Conservation (phyloP, 192 early-diverging fungal genomes). For the Coemansia sp. region DNA sequence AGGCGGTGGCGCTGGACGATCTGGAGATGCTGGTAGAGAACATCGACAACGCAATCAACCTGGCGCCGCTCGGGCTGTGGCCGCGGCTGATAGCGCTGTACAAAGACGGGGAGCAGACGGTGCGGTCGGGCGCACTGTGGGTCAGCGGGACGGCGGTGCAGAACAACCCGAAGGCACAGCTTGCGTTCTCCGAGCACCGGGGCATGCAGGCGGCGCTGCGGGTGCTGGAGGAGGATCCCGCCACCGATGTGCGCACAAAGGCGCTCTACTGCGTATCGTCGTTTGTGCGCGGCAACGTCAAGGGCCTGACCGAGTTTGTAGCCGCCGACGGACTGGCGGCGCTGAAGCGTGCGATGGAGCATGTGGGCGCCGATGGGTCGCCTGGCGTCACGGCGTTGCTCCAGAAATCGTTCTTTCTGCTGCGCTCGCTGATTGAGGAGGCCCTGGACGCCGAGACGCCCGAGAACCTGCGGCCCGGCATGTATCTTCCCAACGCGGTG, state of each 20-base stretch:
- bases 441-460: constrained; percentile 46
- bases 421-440: constrained; percentile 65
- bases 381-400: not conserved
- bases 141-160: constrained; percentile 91
- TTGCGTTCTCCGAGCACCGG: constrained; percentile 57
- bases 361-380: constrained; percentile 11
- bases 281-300: constrained; percentile 60
- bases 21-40: constrained; percentile 88
- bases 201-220: constrained; percentile 55
- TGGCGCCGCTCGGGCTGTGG: constrained; percentile 90
- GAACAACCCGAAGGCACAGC: constrained; percentile 87
- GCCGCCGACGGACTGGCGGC: constrained; percentile 45
- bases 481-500: constrained; percentile 43
- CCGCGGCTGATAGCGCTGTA: constrained; percentile 61
- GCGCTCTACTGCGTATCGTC: constrained; percentile 72
- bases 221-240: constrained; percentile 45
- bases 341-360: constrained; percentile 50
- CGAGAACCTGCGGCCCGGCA: constrained; percentile 35
- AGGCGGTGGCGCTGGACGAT: constrained; percentile 84
- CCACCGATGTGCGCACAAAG: constrained; percentile 60
- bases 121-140: constrained; percentile 81
- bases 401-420: constrained; percentile 62
- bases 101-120: constrained; percentile 50
- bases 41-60: constrained; percentile 88
- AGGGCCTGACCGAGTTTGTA: constrained; percentile 61